A percentile compares a stretch with the other conserved stretches of the same genome.
Conservation (phyloP, 73 alveolate genomes). For the Uronychia setigera region DNA sequence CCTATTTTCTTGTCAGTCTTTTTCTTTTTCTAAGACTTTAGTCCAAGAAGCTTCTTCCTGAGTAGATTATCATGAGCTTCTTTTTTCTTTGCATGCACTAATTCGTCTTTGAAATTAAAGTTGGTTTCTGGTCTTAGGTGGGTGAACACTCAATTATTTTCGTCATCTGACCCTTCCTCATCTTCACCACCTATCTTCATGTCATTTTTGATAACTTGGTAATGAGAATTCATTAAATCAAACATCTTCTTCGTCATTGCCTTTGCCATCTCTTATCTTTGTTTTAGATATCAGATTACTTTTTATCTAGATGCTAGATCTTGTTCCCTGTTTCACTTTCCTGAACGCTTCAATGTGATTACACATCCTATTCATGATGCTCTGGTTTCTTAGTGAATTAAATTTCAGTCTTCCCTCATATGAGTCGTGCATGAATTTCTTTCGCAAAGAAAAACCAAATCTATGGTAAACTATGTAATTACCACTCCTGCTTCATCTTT, state of each 20-base stretch:
- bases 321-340: slow-evolving; percentile 8
- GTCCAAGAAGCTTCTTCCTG: background rate
- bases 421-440: slow-evolving; percentile 29
- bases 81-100: background rate
- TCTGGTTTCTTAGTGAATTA: slow-evolving; percentile 15
- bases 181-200: slow-evolving; percentile 26
- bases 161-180: slow-evolving; percentile 38
- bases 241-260: slow-evolving; percentile 7
- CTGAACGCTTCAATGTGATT: slow-evolving; percentile 15
- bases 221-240: slow-evolving; percentile 46
- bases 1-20: background rate
- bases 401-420: slow-evolving; percentile 11
- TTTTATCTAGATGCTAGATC: slow-evolving; percentile 19
- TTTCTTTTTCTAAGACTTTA: background rate
- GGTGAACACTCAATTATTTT: slow-evolving; percentile 28
- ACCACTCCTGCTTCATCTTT: slow-evolving; percentile 63
- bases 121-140: slow-evolving; percentile 40
- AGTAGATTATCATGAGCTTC: background rate
- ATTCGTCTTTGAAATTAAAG: slow-evolving; percentile 22
- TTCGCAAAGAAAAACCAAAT: slow-evolving; percentile 40
- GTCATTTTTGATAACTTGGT: slow-evolving; percentile 25
- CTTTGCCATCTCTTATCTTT: background rate
- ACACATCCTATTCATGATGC: slow-evolving; percentile 14
- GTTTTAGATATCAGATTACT: slow-evolving; percentile 1
- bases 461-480: no score